Conservation (phyloP, 2,329 filamentous ascomycete genomes). For the Lachnellula cervina region DNA sequence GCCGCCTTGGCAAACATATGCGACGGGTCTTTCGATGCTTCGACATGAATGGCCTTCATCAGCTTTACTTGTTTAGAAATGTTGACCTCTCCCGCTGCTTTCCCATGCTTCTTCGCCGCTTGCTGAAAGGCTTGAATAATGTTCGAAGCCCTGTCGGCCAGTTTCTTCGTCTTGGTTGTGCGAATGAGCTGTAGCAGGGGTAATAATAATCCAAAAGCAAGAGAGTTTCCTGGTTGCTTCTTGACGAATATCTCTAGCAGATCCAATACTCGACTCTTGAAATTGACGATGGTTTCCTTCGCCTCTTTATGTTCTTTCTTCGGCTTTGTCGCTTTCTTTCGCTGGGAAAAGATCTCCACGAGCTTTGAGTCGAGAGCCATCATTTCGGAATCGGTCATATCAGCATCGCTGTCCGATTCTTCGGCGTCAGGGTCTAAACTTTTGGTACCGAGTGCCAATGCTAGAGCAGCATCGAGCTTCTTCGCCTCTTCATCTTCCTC, state of each 20-base stretch:
- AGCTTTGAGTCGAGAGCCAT: constrained; percentile 80
- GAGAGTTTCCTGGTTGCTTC: constrained; percentile 63
- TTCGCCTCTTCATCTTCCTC: constrained; percentile 36
- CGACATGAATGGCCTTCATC: constrained; percentile 63
- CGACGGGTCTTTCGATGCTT: constrained; percentile 57
- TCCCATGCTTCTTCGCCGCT: constrained; percentile 50
- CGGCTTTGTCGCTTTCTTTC: constrained; percentile 59
- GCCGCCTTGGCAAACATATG: constrained; percentile 70
- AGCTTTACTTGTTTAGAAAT: constrained; percentile 41
- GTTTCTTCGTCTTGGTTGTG: constrained; percentile 69
- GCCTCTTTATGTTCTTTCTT: constrained; percentile 85
- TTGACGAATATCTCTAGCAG: constrained; percentile 81
- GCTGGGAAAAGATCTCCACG: constrained; percentile 77
- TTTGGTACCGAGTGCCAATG: constrained; percentile 71
- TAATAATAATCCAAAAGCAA: constrained; percentile 65
- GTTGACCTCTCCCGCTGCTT: constrained; percentile 38
- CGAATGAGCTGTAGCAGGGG: constrained; percentile 74
- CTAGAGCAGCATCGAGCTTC: constrained; percentile 65
- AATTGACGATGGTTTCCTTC: constrained; percentile 83
- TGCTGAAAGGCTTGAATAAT: constrained; percentile 70
- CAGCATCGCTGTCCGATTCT: constrained; percentile 59
- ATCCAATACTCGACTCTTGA: constrained; percentile 91
- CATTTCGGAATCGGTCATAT: constrained; percentile 98
- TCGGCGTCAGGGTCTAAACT: constrained; percentile 55
- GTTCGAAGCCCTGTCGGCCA: constrained; percentile 67